Base-by-base conservation (phyloP, 225 moss, liverwort and hornwort species). In the Bryum argenteum region DNA sequence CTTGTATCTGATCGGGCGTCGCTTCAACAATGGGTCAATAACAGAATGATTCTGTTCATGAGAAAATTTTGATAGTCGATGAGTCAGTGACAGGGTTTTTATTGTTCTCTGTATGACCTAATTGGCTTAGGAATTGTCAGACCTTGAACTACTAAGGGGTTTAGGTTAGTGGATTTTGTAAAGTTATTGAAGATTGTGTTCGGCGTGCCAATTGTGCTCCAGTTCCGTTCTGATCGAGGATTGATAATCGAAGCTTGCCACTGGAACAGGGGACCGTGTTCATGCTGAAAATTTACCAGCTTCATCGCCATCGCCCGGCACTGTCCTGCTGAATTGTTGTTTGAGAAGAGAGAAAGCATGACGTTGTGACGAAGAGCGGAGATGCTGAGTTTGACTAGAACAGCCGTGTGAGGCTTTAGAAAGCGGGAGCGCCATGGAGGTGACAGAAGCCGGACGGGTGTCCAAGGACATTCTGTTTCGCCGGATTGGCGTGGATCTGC, bases 401-500 rank as follows among this genome's bases (percentile, higher is more conserved):
- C 61, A 61, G 52, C 67, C 43, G 66, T 66, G 69, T 63, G 67
- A 66, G 42, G 56, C 39, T 63, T 74, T 23, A 42, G 56, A 20
- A 41, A 51, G 72, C 73, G 39, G 54, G 43, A 54, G 37, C 69
- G 48, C 50, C 53, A 88, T 88, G 88, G 82, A 88, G 63, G 61
- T 38, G 56, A 75, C 39, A 42, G 79, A 73, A 69, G 88, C 84
- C 24, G 40, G 71, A 61, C 71, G 65, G 37, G 82, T 74, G 72
- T 48, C 41, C 13, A 79, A 72, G 74, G 78, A 94, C 76, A 57
- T 98, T 39, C 61, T 98, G 69, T 98, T 94, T 72, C 88, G 88
- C 43, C 87, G 88, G 78, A 94, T 98, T 76, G 98, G 98, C 53
- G 84, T 84, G 52, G 94, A 92, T 60, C 74, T 98, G 60, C 83